Evolutionary conservation across 75 land plant species (phyloP), one percentile per base, ranked within the genome.

Genomic region (Isoetes taiwanensis): DNA sequence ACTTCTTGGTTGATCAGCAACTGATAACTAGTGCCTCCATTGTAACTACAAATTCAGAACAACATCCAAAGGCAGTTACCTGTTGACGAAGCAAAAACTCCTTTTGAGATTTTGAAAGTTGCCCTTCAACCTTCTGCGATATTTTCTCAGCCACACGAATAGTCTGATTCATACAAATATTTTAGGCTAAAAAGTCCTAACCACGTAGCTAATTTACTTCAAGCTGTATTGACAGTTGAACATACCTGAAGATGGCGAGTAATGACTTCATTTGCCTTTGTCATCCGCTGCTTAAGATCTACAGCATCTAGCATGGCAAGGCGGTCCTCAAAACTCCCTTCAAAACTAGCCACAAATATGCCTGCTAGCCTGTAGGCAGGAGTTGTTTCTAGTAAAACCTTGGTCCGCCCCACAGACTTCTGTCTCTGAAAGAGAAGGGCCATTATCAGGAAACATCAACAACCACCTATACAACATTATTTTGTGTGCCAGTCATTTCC

Each of bases 341-440:
- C 97, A 78, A 90, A 90, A 56, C 83, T 90, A 21, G 97, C 93
- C 46, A 90, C 97, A 86, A 90, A 90, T 28, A 86, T 80, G 58
- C 86, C 97, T 2, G 97, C 97, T 67, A 86, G 71, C 61, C 80
- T 80, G 71, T 90, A 84, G 46, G 82, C 74, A 20, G 97, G 87
- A 34, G 81, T 76, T 8, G 85, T 86, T 52, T 90, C 97, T 48
- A 90, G 73, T 34, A 90, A 76, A 41, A 74, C 79, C 74, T 85
- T 85, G 24, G 83, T 80, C 48, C 84, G 69, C 56, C 84, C 86
- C 24, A 77, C 78, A 33, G 85, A 80, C 59, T 80, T 90, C 63
- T 82, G 90, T 63, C 84, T 84, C 96, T 89, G 71, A 16, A 35
- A 35, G 28, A 28, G 35, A 0, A 54, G 35, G 61, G 28, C 1